Conservation (phyloP, 2,329 filamentous ascomycete genomes). For the Microsporum ferrugineum region DNA sequence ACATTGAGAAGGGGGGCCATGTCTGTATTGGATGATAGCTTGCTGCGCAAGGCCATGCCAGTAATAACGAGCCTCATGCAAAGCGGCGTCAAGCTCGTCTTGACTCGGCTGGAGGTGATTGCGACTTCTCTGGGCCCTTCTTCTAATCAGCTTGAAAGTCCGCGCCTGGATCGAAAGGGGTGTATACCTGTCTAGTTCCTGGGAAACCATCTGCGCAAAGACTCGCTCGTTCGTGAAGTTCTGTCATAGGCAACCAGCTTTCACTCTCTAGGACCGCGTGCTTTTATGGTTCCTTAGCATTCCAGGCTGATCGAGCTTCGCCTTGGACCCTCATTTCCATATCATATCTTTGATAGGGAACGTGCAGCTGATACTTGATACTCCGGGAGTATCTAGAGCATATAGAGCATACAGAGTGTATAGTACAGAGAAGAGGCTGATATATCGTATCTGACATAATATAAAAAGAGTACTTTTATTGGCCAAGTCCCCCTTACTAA, state of each 20-base stretch:
- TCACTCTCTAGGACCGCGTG: background rate
- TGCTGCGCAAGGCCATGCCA: conserved; percentile 6
- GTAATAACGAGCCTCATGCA: conserved; percentile 2
- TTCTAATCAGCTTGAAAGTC: background rate
- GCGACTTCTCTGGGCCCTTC: background rate
- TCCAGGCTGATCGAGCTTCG: too few relatives aligned
- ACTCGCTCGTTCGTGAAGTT: background rate
- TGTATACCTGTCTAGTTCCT: background rate
- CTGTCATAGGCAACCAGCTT: background rate
- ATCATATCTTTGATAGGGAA: too few relatives aligned
- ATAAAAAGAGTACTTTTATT: too few relatives aligned
- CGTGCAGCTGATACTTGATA: too few relatives aligned
- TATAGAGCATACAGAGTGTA: too few relatives aligned
- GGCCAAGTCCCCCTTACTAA: too few relatives aligned
- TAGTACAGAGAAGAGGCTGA: too few relatives aligned
- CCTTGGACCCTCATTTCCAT: too few relatives aligned
- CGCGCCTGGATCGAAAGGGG: background rate
- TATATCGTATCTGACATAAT: too few relatives aligned
- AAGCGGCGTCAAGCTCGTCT: conserved; percentile 1
- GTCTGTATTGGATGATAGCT: background rate
- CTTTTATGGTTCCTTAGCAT: too few relatives aligned
- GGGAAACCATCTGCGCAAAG: background rate
- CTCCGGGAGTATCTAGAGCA: too few relatives aligned
- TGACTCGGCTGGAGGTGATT: conserved; percentile 5
- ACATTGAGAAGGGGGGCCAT: background rate